These are phyloP conservation scores for Dioscorea dumetorum DNA, from an alignment of 106 monocot species.

Conservation along the genomic window DNA sequence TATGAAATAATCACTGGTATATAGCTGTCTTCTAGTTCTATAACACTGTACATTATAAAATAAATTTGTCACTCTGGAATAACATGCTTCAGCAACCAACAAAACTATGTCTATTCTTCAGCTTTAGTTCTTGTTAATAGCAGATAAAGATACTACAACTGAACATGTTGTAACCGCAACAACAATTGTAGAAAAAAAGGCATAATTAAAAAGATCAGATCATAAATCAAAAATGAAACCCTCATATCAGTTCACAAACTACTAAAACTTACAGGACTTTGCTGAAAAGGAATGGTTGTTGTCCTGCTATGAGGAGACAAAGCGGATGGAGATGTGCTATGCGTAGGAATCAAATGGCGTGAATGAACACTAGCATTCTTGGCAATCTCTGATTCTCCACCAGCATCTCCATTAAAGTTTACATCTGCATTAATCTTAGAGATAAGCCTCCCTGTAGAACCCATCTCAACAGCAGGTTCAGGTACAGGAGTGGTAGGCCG, in stretches of 20 bases:
- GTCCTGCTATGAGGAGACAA: slow-evolving; percentile 29
- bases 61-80: no score
- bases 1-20: no score
- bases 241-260: no score
- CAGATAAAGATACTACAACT: no score
- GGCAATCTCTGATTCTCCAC: slow-evolving; percentile 53
- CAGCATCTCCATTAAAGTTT: slow-evolving; percentile 50
- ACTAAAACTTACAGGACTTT: not conserved
- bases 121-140: no score
- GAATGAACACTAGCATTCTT: slow-evolving; percentile 29
- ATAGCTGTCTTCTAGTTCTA: no score
- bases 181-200: not conserved
- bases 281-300: no score
- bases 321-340: slow-evolving; percentile 51
- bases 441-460: slow-evolving; percentile 25
- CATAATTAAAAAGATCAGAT: not conserved
- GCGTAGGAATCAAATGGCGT: slow-evolving; percentile 32
- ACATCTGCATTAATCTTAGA: slow-evolving; percentile 61
- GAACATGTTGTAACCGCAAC: no score
- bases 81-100: no score
- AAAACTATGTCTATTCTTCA: no score
- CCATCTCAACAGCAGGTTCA: slow-evolving; percentile 31
- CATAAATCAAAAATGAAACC: no score
- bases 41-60: no score
- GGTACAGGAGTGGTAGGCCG: slow-evolving; percentile 25